Percentiles rank a stretch among this genome's conserved stretches.
Conservation (phyloP, 176 grass and related monocot genomes). For the Carex kokanica region DNA sequence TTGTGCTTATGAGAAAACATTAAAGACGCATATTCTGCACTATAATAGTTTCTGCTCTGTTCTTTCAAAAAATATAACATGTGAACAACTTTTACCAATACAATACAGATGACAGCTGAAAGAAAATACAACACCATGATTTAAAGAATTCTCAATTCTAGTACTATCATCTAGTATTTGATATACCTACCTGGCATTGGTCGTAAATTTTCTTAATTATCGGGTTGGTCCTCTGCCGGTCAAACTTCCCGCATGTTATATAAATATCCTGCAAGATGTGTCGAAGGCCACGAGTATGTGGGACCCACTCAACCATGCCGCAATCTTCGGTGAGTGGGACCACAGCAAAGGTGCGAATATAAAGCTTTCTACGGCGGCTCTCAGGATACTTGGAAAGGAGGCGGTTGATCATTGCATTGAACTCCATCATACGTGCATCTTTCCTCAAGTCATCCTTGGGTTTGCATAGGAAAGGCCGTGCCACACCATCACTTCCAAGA, state of each 20-base stretch:
- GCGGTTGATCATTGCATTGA: constrained; percentile 89
- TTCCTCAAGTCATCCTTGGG: constrained; percentile 91
- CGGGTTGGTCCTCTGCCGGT: constrained; percentile 66
- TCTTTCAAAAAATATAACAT: not conserved
- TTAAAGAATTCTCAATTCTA: not conserved
- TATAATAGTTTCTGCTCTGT: not conserved
- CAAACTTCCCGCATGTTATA: constrained; percentile 69
- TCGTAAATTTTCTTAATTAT: constrained; percentile 88
- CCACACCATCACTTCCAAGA: constrained; percentile 65
- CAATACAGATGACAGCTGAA: constrained; percentile 12
- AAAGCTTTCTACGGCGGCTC: constrained; percentile 88
- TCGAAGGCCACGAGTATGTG: constrained; percentile 72
- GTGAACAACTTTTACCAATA: not conserved
- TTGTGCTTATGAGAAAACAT: not conserved
- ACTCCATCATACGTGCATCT: constrained; percentile 99
- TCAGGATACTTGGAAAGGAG: constrained; percentile 91
- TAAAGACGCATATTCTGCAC: not conserved
- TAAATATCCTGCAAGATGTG: constrained; percentile 99
- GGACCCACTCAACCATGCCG: constrained; percentile 94
- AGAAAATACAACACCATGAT: constrained; percentile 8
- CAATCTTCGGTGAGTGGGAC: constrained; percentile 95
- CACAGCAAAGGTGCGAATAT: constrained; percentile 94
- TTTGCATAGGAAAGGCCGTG: constrained; percentile 77
- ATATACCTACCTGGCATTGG: constrained; percentile 19
- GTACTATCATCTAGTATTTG: not conserved